A percentile compares a stretch with the other conserved stretches of the same genome.
phyloP scores from a whole-genome alignment of 208 protist species.

The Leishmania braziliensis region DNA sequence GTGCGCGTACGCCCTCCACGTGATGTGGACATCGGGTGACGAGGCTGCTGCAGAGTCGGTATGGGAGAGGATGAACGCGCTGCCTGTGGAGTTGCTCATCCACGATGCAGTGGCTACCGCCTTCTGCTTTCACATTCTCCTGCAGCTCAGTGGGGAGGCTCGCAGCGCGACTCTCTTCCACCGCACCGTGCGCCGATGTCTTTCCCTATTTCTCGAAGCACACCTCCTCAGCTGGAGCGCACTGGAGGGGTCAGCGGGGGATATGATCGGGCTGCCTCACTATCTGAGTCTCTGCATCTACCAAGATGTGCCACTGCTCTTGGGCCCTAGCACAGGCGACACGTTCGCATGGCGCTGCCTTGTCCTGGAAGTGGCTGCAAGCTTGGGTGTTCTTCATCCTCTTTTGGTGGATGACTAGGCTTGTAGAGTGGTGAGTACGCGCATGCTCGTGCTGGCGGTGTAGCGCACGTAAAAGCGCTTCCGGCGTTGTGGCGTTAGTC shows the following conservation, averaged over 20 bases:
- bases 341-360: slow-evolving; percentile 50
- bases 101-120: slow-evolving; percentile 16
- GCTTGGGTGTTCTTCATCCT: slow-evolving; percentile 70
- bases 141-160: slow-evolving; percentile 22
- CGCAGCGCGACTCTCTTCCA: slow-evolving; percentile 32
- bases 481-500: neutral
- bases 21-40: neutral
- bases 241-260: slow-evolving; percentile 52
- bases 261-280: slow-evolving; percentile 67
- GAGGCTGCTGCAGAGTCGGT: neutral
- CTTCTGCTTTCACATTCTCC: slow-evolving; percentile 20
- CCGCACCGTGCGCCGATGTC: slow-evolving; percentile 31
- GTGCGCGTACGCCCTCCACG: slow-evolving; percentile 12
- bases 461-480: neutral
- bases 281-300: slow-evolving; percentile 52
- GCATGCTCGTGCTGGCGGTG: neutral
- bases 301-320: slow-evolving; percentile 45
- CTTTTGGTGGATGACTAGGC: slow-evolving; percentile 25
- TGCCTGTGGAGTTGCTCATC: slow-evolving; percentile 28
- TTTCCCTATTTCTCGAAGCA: slow-evolving; percentile 47
- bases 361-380: slow-evolving; percentile 48
- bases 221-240: slow-evolving; percentile 67
- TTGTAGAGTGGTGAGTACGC: neutral
- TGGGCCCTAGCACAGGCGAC: slow-evolving; percentile 29
- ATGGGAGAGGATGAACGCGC: slow-evolving; percentile 9